phyloP scores from a whole-genome alignment of 2,329 filamentous ascomycete species.

The Paecilomyces formosus region DNA sequence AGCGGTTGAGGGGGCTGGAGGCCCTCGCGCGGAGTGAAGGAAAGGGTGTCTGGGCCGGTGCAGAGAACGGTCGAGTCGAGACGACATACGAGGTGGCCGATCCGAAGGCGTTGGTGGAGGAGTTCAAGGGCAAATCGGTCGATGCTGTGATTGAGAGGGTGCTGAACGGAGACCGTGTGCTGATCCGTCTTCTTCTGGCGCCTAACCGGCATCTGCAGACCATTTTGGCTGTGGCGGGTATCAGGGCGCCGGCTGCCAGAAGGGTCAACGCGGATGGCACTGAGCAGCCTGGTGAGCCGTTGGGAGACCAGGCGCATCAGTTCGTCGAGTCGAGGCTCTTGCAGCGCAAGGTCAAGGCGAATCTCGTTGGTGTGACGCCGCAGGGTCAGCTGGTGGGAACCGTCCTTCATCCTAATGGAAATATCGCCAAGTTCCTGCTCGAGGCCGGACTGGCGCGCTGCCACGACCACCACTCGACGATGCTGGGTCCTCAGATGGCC shows the following conservation, averaged over 20 bases:
- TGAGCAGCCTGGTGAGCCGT: constrained; percentile 78
- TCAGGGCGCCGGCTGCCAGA: constrained; percentile 84
- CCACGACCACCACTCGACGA: constrained; percentile 90
- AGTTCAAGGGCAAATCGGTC: constrained; percentile 78
- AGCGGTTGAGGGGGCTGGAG: constrained; percentile 71
- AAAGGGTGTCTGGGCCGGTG: constrained; percentile 72
- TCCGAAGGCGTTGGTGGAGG: constrained; percentile 65
- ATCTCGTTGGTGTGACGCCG: constrained; percentile 77
- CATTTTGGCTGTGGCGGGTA: constrained; percentile 79
- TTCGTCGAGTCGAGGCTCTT: constrained; percentile 83
- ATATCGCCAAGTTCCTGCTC: constrained; percentile 85
- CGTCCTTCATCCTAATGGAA: constrained; percentile 81
- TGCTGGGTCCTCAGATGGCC: constrained; percentile 85
- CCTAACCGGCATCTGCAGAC: constrained; percentile 83
- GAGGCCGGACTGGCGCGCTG: constrained; percentile 85
- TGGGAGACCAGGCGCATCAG: constrained; percentile 76
- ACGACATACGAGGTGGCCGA: constrained; percentile 75
- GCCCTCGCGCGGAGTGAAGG: constrained; percentile 67
- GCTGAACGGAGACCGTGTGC: constrained; percentile 80
- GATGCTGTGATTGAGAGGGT: constrained; percentile 87
- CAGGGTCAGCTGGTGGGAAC: constrained; percentile 87
- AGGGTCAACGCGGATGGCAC: constrained; percentile 71
- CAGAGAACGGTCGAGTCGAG: constrained; percentile 58
- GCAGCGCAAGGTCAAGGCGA: constrained; percentile 76
- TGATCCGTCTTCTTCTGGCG: constrained; percentile 71